Base-by-base conservation (phyloP, 2,329 filamentous ascomycete species). In the Aspergillus tamarii region DNA sequence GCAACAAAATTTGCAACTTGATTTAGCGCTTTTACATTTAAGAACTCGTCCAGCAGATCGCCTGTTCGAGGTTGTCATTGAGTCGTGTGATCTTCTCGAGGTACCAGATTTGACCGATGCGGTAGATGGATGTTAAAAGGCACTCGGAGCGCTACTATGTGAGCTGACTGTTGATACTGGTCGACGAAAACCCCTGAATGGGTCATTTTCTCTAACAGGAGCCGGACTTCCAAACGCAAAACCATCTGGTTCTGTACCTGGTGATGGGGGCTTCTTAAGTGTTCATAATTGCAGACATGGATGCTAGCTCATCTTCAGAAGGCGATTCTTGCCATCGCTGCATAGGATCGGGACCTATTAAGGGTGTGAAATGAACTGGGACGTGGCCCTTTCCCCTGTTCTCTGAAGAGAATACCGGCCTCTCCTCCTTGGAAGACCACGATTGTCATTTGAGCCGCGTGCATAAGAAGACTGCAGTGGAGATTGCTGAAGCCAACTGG, bases 1-100 rank as follows among this genome's bases (percentile, higher is more conserved):
- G 54, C 71, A 73, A 34, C 67, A 67, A 32, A 66, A 72, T 30
- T 43, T 46, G 14, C 61, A 53, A 26, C 12, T 46, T 34, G 57
- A 34, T 30, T 43, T 52, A 39, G 23, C 52, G 23, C 23, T 30
- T 50, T 50, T 50, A n/a, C 23, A 8, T 50, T 50, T 50, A 6
- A 16, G 8, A 21, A 50, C 46, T 28, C 46, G 26, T 28, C 46
- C 26, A 19, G 46, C 16, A 19, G 46, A 50, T 16, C 26, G 46
- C 14, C 26, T 50, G 23, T 50, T 30, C 46, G 16, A 28, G 7
- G 7, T 28, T 30, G 14, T 16, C 26, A 19, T 8, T n/a, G 46
- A n/a, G 7, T 50, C 14, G 46, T 50, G 46, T n/a, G 46, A 50
- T 50, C 46, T 28, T 50, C 11, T 50, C 16, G 46, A 50, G 16